Evolutionary conservation across 306 rosid genomes (phyloP), one percentile per base, ranked within the genome.

Genomic region (Rosa lucieae): DNA sequence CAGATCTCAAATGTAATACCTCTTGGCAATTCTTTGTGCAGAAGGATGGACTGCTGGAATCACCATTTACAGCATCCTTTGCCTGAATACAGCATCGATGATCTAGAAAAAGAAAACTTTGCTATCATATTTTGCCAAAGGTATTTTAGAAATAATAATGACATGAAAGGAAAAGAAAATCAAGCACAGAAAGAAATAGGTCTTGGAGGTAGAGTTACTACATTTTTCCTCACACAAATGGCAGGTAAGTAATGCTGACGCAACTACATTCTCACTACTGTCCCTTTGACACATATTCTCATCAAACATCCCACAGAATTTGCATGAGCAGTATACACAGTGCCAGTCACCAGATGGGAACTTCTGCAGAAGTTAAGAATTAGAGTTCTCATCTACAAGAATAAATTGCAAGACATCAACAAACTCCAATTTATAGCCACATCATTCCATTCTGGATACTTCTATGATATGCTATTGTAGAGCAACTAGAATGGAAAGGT

Each of bases 301-400:
- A 35, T 76, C 79, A 78, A 86, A 89, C 78, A 67, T 77, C 72
- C 97, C 92, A 85, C 99, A 95, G 82, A 87, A 88, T 86, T 91
- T 95, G 96, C 99, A 93, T 79, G 96, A 88, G 73, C 98, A 95
- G 78, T 90, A 95, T 76, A 90, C 77, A 83, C 99, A 95, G 85
- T 88, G 91, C 99, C 99, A 93, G 74, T 89, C 90, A 77, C 98
- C 99, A 56, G 91, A 87, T 76, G 99, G 97, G 80, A 92, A 91
- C 70, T 91, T 91, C 98, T 95, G 98, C 88, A 81, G 76, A 67
- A 67, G 26, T 78, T 78, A 80, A 77, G 58, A 80, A 67, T 44
- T 20, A 53, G 76, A 77, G 65, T 29, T 48, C 53, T 86, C 40
- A 78, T 69, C 46, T 65, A 51, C 56, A 47, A 68, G 18, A 21